A percentile compares a stretch with the other conserved stretches of the same genome.
Conservation (phyloP, 192 early-diverging fungal species). For the Irineochytrium annulatum region DNA sequence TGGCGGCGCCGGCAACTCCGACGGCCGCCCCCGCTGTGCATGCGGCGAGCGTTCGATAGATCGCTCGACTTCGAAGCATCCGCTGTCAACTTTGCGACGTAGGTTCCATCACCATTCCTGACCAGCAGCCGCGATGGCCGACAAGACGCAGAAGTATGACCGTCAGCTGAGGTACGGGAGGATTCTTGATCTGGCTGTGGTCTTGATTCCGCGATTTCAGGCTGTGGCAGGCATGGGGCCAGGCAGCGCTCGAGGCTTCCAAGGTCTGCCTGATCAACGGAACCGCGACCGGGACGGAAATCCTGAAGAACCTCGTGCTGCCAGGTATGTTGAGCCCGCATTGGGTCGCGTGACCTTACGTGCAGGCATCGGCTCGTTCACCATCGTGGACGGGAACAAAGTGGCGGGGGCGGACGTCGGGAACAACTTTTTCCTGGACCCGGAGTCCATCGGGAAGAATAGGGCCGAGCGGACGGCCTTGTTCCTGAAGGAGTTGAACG, state of each 20-base stretch:
- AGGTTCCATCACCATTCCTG: not conserved
- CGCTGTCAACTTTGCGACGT: no score
- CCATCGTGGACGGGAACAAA: conserved; percentile 69
- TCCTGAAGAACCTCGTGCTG: conserved; percentile 91
- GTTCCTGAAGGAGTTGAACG: conserved; percentile 81
- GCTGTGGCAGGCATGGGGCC: conserved; percentile 92
- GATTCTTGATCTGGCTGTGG: not conserved
- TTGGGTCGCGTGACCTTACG: not conserved
- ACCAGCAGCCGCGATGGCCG: conserved; percentile 10
- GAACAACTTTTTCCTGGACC: conserved; percentile 90
- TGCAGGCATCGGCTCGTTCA: conserved; percentile 83
- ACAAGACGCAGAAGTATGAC: conserved; percentile 79
- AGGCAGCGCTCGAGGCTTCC: conserved; percentile 77
- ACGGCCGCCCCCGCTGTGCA: no score
- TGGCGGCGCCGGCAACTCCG: no score
- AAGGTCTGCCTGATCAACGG: conserved; percentile 82
- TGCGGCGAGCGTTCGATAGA: no score
- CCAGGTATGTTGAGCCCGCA: conserved; percentile 62
- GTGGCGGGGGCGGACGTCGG: conserved; percentile 70
- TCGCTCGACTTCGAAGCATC: no score
- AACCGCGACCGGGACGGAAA: conserved; percentile 80
- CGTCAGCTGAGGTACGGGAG: conserved; percentile 71
- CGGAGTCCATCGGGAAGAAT: conserved; percentile 55
- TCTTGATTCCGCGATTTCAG: conserved; percentile 36
- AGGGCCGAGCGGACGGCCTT: conserved; percentile 60